Percentiles rank a stretch among this genome's conserved stretches.
These are phyloP conservation scores for Sporothrix pseudoabietina DNA, from an alignment of 2,329 filamentous ascomycete species.

Conservation along the genomic window DNA sequence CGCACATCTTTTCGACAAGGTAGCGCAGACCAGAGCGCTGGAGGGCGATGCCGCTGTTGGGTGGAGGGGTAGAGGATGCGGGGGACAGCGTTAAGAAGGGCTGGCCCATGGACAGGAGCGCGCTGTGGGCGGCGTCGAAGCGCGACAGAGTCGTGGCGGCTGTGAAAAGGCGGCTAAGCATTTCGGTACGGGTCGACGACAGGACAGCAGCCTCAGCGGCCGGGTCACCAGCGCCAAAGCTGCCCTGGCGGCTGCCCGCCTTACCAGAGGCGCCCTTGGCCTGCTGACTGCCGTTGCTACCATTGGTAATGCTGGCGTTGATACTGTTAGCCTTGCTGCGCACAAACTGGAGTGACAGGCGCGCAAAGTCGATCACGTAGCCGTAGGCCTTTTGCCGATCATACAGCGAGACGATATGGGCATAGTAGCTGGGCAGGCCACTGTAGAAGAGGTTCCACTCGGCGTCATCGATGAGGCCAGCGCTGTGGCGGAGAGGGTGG, in stretches of 20 bases:
- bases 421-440: conserved; percentile 81
- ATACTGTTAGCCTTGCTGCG: conserved; percentile 28
- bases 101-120: conserved; percentile 67
- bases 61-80: background rate
- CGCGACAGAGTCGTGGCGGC: conserved; percentile 76
- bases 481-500: conserved; percentile 57
- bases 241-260: conserved; percentile 24
- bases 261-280: background rate
- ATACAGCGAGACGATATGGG: conserved; percentile 80
- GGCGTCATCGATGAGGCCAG: conserved; percentile 71
- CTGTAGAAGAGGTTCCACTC: conserved; percentile 70
- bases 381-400: conserved; percentile 76
- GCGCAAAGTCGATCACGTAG: conserved; percentile 81
- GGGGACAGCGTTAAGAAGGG: background rate
- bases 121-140: conserved; percentile 81
- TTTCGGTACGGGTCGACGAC: conserved; percentile 57
- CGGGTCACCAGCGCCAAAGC: conserved; percentile 20
- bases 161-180: conserved; percentile 82
- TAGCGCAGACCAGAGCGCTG: conserved; percentile 71
- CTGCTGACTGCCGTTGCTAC: conserved; percentile 17
- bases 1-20: conserved; percentile 70
- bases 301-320: background rate
- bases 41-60: conserved; percentile 53
- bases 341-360: conserved; percentile 69
- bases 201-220: conserved; percentile 22